Conservation (phyloP, 257 asterid species). For the Solanum infundibuliforme region DNA sequence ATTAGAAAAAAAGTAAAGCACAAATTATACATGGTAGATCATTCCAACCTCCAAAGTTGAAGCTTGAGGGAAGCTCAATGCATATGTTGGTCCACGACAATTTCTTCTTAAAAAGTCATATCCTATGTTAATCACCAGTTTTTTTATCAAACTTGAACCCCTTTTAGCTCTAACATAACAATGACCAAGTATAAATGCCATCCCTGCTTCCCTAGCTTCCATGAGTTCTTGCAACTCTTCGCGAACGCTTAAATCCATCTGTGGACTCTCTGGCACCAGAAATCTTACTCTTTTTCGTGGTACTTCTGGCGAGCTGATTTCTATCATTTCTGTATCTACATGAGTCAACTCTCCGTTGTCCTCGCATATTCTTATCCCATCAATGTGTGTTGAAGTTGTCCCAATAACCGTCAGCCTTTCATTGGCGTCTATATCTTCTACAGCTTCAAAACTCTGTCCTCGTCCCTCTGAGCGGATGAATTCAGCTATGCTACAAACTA, state of each 20-base stretch:
- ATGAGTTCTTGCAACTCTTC: conserved; percentile 53
- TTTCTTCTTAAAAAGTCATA: conserved; percentile 86
- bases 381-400: conserved; percentile 28
- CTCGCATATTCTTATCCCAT: conserved; percentile 33
- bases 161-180: conserved; percentile 73
- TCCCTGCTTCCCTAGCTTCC: conserved; percentile 90
- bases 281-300: conserved; percentile 64
- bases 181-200: conserved; percentile 80
- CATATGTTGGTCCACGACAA: conserved; percentile 66
- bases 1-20: neutral
- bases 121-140: conserved; percentile 48
- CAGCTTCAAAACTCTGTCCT: conserved; percentile 8
- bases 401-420: conserved; percentile 73
- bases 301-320: conserved; percentile 24
- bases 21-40: conserved; percentile 73
- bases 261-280: conserved; percentile 50
- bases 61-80: conserved; percentile 68
- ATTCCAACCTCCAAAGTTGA: conserved; percentile 92
- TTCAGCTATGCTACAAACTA: conserved; percentile 78
- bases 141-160: conserved; percentile 64
- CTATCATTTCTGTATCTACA: conserved; percentile 20
- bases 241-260: conserved; percentile 24
- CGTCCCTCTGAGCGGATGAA: conserved; percentile 57
- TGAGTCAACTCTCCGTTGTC: conserved; percentile 11
- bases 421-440: conserved; percentile 21